phyloP scores from a whole-genome alignment of 1,284 basidiomycete genomes.

The Heterobasidion irregulare region DNA sequence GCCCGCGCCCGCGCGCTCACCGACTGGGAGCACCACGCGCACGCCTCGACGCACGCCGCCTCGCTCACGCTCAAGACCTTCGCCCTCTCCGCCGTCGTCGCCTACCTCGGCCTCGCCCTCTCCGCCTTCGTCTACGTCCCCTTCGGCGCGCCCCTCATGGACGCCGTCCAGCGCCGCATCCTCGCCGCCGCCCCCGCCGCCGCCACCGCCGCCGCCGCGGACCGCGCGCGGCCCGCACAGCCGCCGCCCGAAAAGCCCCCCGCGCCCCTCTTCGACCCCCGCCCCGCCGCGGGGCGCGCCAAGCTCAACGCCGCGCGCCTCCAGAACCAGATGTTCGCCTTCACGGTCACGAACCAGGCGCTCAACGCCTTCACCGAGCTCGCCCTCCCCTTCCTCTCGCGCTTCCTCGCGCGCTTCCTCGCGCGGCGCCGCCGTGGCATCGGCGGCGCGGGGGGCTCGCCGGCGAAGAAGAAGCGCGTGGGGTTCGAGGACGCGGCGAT shows the following conservation, averaged over 20 bases:
- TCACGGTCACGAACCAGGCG: constrained; percentile 88
- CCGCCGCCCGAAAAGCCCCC: constrained; percentile 10
- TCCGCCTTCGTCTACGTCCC: constrained; percentile 91
- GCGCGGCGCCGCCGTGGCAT: too few species aligned
- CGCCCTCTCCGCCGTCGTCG: constrained; percentile 80
- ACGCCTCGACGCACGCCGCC: constrained; percentile 67
- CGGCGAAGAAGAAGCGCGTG: constrained; percentile 55
- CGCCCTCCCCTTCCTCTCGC: constrained; percentile 74
- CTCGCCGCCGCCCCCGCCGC: constrained; percentile 17
- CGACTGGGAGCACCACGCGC: constrained; percentile 86
- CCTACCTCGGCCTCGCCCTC: constrained; percentile 80
- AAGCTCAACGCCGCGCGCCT: constrained; percentile 67
- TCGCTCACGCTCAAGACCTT: constrained; percentile 92
- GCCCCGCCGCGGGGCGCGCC: constrained; percentile 35
- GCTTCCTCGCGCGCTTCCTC: constrained; percentile 17
- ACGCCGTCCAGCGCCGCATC: constrained; percentile 33
- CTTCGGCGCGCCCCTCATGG: constrained; percentile 81
- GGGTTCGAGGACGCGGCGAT: constrained; percentile 71
- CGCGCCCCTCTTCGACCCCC: constrained; percentile 41
- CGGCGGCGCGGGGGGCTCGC: background rate
- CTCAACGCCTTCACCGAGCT: constrained; percentile 80
- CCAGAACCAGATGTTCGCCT: constrained; percentile 91
- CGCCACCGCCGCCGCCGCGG: constrained; percentile 10
- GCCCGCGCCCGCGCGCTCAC: constrained; percentile 66
- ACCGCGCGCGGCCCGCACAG: background rate